phyloP scores from a whole-genome alignment of 306 rosid genomes.

The Corylus avellana region DNA sequence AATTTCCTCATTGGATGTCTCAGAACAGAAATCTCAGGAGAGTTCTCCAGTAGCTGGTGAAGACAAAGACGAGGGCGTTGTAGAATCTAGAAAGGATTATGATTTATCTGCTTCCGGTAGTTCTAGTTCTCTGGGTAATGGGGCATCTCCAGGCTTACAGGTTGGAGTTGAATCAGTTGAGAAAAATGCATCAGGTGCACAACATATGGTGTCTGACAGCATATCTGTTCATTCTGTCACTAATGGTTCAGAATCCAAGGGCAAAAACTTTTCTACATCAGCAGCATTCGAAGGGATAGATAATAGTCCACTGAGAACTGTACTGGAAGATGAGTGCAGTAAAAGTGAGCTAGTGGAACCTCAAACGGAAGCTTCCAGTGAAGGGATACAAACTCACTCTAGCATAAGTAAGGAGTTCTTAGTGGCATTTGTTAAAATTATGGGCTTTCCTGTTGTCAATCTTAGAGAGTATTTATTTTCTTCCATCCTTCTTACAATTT shows the following conservation, averaged over 20 bases:
- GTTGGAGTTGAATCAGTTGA: constrained; percentile 33
- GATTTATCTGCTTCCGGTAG: constrained; percentile 35
- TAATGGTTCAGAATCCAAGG: constrained; percentile 31
- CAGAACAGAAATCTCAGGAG: constrained; percentile 28
- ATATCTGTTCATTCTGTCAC: constrained; percentile 31
- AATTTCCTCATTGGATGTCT: constrained; percentile 32
- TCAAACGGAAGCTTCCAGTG: constrained; percentile 35
- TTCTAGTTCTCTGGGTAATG: constrained; percentile 35
- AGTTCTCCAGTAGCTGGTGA: constrained; percentile 28
- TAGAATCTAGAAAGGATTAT: constrained; percentile 25
- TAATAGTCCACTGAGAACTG: constrained; percentile 30
- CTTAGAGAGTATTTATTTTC: constrained; percentile 21
- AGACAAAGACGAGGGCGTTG: constrained; percentile 32
- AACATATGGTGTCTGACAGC: constrained; percentile 26
- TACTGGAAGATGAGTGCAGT: constrained; percentile 31
- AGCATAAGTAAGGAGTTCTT: constrained; percentile 38
- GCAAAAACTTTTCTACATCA: constrained; percentile 27
- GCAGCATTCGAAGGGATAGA: constrained; percentile 32
- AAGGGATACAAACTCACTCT: constrained; percentile 40
- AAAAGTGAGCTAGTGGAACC: constrained; percentile 40
- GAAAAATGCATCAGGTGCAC: constrained; percentile 34
- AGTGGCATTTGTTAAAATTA: constrained; percentile 24
- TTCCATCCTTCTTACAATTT: constrained; percentile 28
- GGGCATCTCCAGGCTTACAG: constrained; percentile 33
- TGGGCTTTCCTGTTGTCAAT: constrained; percentile 24